Evolutionary conservation across 139 green algal species (phyloP).

Genomic region (Micractinium conductrix): DNA sequence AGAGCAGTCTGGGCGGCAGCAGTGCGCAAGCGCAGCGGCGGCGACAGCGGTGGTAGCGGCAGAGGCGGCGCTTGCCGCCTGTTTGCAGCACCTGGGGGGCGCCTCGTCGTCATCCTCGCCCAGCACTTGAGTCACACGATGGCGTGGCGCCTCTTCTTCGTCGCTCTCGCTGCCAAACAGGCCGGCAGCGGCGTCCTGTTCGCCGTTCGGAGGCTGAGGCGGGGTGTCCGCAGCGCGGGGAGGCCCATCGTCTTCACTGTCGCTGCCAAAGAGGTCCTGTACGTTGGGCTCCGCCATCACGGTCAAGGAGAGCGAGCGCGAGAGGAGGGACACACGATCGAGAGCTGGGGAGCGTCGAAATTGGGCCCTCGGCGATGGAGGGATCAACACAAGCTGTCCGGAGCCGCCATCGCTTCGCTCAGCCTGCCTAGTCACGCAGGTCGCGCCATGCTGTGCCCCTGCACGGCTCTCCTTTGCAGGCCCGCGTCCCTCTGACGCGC

Average conservation of each 20-base stretch:
- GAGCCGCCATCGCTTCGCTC: background rate
- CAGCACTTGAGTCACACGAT: background rate
- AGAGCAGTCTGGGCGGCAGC: background rate
- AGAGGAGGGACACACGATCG: background rate
- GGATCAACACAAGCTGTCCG: background rate
- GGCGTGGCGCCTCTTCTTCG: constrained; percentile 1
- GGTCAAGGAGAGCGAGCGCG: background rate
- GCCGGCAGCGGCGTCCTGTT: constrained; percentile 32
- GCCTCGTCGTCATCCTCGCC: constrained; percentile 51
- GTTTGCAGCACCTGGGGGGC: background rate
- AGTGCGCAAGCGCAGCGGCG: background rate
- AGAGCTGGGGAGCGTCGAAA: background rate
- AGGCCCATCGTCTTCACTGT: constrained; percentile 34
- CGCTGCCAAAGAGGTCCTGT: constrained; percentile 58
- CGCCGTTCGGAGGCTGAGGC: too few species aligned
- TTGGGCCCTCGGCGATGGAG: background rate
- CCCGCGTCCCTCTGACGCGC: background rate
- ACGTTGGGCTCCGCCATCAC: constrained; percentile 42
- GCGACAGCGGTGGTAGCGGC: too few species aligned
- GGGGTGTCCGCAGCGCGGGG: background rate
- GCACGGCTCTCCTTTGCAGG: too few species aligned
- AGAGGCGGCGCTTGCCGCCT: background rate
- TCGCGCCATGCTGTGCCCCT: background rate
- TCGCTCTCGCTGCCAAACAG: constrained; percentile 49
- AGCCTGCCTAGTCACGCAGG: background rate